Percentiles rank a stretch among this genome's conserved stretches.
Conservation (phyloP, 2,329 filamentous ascomycete species). For the Stagonosporopsis rhizophila region DNA sequence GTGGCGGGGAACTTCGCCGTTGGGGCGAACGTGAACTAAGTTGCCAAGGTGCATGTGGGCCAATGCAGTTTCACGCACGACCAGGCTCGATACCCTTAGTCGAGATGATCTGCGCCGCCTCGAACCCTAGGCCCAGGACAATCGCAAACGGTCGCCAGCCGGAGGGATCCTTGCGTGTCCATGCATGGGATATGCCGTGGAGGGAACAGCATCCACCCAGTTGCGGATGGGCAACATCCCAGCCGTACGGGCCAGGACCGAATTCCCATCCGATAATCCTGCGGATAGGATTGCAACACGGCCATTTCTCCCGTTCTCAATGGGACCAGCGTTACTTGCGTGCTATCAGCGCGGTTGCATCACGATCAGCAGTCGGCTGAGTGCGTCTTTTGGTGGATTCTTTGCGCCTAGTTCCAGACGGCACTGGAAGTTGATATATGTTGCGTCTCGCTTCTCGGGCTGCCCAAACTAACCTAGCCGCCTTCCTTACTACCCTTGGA, state of each 20-base stretch:
- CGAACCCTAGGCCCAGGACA: conserved; percentile 1
- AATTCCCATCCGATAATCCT: not conserved
- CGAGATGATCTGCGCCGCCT: conserved; percentile 4
- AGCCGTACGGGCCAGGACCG: not conserved
- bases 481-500: not conserved
- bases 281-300: not conserved
- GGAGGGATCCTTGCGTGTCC: not conserved
- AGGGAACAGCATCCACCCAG: not conserved
- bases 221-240: not conserved
- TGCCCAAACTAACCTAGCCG: not conserved
- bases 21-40: not conserved
- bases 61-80: not conserved
- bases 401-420: not conserved
- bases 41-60: not conserved
- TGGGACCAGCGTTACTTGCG: not conserved
- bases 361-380: conserved; percentile 11
- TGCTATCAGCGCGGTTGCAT: conserved; percentile 8
- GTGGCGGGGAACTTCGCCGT: not conserved
- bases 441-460: not conserved
- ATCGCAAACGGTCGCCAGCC: conserved; percentile 4
- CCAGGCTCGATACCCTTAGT: not conserved
- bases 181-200: not conserved
- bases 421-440: not conserved
- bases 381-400: not conserved
- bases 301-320: not conserved